Evolutionary conservation across 1,139 yeast genomes (phyloP).

Genomic region (Debaryomyces sp.): DNA sequence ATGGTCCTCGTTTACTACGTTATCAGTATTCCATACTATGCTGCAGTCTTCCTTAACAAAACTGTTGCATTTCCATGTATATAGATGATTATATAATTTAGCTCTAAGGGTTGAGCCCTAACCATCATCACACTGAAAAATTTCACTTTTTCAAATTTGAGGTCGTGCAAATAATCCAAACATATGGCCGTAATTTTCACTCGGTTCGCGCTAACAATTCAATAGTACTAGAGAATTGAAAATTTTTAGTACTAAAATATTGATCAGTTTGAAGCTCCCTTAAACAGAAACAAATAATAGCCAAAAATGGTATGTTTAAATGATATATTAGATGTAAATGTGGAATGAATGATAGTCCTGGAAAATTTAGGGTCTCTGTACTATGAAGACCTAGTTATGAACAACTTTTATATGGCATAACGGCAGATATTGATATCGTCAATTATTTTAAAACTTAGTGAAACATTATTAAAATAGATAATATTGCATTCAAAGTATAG

Average conservation of each 20-base stretch:
- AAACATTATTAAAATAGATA: not conserved
- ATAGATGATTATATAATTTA: not conserved
- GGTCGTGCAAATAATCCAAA: not conserved
- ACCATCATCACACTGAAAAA: not conserved
- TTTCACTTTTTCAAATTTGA: not conserved
- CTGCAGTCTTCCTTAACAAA: not conserved
- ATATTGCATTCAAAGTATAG: not conserved
- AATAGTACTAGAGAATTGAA: conserved; percentile 1
- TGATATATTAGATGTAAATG: not conserved
- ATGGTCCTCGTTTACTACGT: no score
- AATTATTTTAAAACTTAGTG: not conserved
- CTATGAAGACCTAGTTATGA: not conserved
- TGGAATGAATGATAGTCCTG: not conserved
- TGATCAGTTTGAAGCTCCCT: conserved; percentile 12
- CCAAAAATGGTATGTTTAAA: conserved; percentile 28
- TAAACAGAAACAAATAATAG: conserved; percentile 14
- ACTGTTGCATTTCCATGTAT: no score
- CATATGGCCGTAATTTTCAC: not conserved
- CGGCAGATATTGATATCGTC: not conserved
- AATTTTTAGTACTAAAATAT: conserved; percentile 6
- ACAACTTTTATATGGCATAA: not conserved
- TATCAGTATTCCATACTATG: not conserved
- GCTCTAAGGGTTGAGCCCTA: not conserved
- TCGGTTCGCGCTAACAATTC: conserved; percentile 4
- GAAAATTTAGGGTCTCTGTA: not conserved